Percentiles rank a stretch among this genome's conserved stretches.
Evolutionary conservation across 768 basidiomycete species (phyloP).

Genomic region (Podaxis rugospora): DNA sequence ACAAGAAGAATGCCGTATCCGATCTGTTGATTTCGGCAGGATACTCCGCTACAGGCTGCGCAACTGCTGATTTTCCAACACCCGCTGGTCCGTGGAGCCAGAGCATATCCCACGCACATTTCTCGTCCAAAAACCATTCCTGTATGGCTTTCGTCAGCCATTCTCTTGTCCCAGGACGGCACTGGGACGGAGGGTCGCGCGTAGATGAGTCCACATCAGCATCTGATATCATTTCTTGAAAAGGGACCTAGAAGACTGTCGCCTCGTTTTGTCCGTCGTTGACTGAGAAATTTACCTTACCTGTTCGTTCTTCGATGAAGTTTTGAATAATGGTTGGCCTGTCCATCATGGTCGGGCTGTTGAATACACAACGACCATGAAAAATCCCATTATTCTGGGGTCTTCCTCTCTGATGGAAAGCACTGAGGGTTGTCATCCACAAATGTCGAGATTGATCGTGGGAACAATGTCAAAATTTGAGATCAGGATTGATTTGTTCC

Average conservation of each 20-base stretch:
- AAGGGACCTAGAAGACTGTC: neutral
- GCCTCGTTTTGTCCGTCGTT: neutral
- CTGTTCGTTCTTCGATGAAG: neutral
- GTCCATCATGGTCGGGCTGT: neutral
- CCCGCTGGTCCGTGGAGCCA: neutral
- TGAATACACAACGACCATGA: neutral
- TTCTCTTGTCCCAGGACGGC: constrained; percentile 3
- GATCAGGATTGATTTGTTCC: neutral
- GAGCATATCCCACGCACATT: neutral
- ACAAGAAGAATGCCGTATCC: neutral
- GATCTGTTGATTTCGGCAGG: neutral
- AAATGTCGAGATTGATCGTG: neutral
- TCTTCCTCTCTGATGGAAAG: neutral
- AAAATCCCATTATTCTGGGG: neutral
- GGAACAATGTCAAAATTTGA: constrained; percentile 3
- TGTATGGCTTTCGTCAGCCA: neutral
- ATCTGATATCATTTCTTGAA: neutral
- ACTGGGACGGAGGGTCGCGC: neutral
- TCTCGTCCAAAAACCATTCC: neutral
- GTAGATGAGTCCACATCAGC: neutral
- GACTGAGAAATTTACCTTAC: neutral
- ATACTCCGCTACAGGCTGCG: neutral
- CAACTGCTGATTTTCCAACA: neutral
- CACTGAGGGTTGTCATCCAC: neutral
- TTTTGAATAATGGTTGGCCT: neutral